These are phyloP conservation scores for Mycosphaerella sp. DNA, from an alignment of 2,329 filamentous ascomycete species.

Conservation along the genomic window DNA sequence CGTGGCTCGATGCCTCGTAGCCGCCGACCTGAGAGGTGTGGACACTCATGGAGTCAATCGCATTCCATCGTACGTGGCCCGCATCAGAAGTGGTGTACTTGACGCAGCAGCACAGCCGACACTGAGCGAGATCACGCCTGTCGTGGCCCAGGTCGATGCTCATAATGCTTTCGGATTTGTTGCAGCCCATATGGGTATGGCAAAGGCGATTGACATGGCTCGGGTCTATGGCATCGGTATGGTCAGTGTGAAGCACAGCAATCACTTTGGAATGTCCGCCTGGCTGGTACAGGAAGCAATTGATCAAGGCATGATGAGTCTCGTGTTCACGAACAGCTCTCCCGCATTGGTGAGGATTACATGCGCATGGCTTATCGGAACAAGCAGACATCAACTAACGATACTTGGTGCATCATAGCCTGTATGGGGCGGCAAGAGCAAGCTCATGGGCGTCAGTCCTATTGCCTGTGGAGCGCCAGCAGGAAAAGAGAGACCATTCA, in stretches of 20 bases:
- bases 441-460: constrained; percentile 66
- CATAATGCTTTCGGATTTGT: constrained; percentile 71
- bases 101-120: constrained; percentile 54
- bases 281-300: constrained; percentile 74
- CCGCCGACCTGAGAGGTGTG: constrained; percentile 69
- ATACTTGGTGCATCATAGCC: constrained; percentile 37
- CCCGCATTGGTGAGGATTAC: constrained; percentile 50
- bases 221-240: constrained; percentile 63
- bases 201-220: constrained; percentile 60
- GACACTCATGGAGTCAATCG: constrained; percentile 75
- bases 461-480: constrained; percentile 71
- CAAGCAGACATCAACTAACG: neutral
- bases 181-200: constrained; percentile 60
- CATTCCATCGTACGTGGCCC: constrained; percentile 69
- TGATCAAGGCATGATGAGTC: constrained; percentile 59
- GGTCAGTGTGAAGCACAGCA: constrained; percentile 67
- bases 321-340: constrained; percentile 56
- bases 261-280: constrained; percentile 78
- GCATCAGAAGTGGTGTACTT: constrained; percentile 63
- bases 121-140: constrained; percentile 59
- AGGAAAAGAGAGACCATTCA: constrained; percentile 55
- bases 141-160: constrained; percentile 61
- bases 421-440: constrained; percentile 60
- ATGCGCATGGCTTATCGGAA: neutral
- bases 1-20: constrained; percentile 62